Conservation (phyloP, 2,329 filamentous ascomycete genomes). For the Curvularia lunata region DNA sequence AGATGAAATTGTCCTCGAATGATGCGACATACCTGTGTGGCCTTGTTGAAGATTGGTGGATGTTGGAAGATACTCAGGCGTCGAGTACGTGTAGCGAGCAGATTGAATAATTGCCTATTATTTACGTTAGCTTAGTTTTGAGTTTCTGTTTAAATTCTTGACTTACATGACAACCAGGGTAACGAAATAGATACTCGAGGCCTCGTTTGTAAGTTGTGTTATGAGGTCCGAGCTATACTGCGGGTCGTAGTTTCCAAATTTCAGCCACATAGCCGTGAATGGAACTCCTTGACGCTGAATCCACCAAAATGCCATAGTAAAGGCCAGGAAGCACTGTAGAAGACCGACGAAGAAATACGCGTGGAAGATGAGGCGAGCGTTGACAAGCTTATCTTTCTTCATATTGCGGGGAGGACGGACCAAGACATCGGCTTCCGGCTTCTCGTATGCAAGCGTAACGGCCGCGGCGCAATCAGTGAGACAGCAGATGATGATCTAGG, state of each 20-base stretch:
- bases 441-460: constrained; percentile 76
- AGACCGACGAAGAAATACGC: constrained; percentile 75
- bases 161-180: constrained; percentile 78
- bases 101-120: constrained; percentile 73
- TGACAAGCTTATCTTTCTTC: constrained; percentile 73
- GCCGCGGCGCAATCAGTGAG: constrained; percentile 73
- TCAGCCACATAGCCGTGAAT: constrained; percentile 72
- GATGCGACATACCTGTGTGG: constrained; percentile 52
- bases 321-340: constrained; percentile 50
- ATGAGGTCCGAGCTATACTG: constrained; percentile 36
- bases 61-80: constrained; percentile 72
- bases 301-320: constrained; percentile 57
- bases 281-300: constrained; percentile 58
- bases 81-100: constrained; percentile 70
- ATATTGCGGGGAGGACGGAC: constrained; percentile 71
- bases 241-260: constrained; percentile 37
- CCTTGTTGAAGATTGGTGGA: constrained; percentile 67
- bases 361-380: constrained; percentile 74
- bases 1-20: background rate
- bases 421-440: constrained; percentile 77
- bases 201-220: constrained; percentile 63
- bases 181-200: constrained; percentile 78
- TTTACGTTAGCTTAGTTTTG: constrained; percentile 12
- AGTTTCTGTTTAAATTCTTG: background rate
- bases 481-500: constrained; percentile 58